Percentiles rank a stretch among this genome's conserved stretches.
Evolutionary conservation across 2,329 filamentous ascomycete genomes (phyloP).

Genomic region (Onygenales sp.): DNA sequence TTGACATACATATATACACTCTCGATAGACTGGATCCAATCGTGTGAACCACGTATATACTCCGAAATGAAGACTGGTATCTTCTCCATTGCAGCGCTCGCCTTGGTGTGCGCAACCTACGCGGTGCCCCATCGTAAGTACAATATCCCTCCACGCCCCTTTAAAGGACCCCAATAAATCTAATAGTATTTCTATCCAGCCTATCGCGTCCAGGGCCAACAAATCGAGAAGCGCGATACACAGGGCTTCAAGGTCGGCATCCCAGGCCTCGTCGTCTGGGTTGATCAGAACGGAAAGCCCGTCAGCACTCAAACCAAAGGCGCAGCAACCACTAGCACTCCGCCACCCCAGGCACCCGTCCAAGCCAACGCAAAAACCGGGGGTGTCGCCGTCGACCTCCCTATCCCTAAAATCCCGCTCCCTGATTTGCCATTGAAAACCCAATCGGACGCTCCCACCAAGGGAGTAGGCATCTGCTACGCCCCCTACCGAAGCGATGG

Average conservation of each 20-base stretch:
- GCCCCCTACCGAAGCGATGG: constrained; percentile 48
- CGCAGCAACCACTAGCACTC: constrained; percentile 49
- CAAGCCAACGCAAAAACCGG: background rate
- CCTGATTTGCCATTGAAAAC: background rate
- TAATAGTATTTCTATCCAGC: constrained; percentile 4
- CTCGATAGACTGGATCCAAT: background rate
- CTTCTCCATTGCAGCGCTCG: constrained; percentile 28
- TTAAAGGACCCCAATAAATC: background rate
- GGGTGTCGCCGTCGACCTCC: background rate
- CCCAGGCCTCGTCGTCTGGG: constrained; percentile 48
- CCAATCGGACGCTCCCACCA: background rate
- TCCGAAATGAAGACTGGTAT: constrained; percentile 37
- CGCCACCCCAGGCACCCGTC: constrained; percentile 15
- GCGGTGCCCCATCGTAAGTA: constrained; percentile 33
- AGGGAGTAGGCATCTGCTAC: constrained; percentile 45
- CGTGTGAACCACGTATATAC: background rate
- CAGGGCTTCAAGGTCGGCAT: constrained; percentile 30
- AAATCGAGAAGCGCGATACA: constrained; percentile 29
- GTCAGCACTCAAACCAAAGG: constrained; percentile 28
- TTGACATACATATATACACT: background rate
- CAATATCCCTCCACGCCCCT: background rate
- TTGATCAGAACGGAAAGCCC: constrained; percentile 48
- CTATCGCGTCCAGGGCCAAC: constrained; percentile 17
- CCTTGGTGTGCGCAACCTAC: constrained; percentile 32
- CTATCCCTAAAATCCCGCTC: background rate